Base-by-base conservation (phyloP, 129 eudicot species). In the Flaveria ramosissima region DNA sequence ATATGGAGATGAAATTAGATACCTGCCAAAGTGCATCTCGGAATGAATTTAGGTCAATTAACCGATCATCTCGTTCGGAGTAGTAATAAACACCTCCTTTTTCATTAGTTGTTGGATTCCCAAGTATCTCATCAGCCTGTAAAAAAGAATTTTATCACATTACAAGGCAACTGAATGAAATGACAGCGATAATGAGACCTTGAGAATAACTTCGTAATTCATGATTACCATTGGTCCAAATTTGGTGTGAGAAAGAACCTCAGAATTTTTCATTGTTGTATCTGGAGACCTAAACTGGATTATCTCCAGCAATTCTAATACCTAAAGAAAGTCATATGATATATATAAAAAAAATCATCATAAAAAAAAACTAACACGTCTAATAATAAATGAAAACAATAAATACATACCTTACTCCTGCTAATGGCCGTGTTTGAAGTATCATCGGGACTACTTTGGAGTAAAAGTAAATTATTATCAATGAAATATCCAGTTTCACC, bases 1-100 rank as follows among this genome's bases (percentile, higher is more conserved):
- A 21, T 24, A 45, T 26, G 4, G 0, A 46, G 21, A 6, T 2
- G 3, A 72, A 68, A 72, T 7, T n/a, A 74, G 19, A 27, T 68
- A 91, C 99, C 99, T 94, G 99, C 93, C 93, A 91, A 75, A 94
- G 90, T 78, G 83, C 84, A 83, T 91, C 96, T 56, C 97, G 90
- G 32, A 94, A 86, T 71, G 97, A 83, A 70, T 92, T 81, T 60
- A 94, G 86, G 73, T 91, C 92, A 62, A 94, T 86, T 78, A 94
- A 85, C 19, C 97, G 89, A 76, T 94, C 99, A 46, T 93, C 97
- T 50, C 99, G 97, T 60, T 94, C 99, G 14, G 99, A 94, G 83
- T 81, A 88, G 83, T 85, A 94, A 86, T 94, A 94, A 9, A 91
- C 84, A 70, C 93, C 92, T 46, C 89, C 93, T 80, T 86, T 89